Evolutionary conservation across 257 asterid species (phyloP).

Genomic region (Lantana camara): DNA sequence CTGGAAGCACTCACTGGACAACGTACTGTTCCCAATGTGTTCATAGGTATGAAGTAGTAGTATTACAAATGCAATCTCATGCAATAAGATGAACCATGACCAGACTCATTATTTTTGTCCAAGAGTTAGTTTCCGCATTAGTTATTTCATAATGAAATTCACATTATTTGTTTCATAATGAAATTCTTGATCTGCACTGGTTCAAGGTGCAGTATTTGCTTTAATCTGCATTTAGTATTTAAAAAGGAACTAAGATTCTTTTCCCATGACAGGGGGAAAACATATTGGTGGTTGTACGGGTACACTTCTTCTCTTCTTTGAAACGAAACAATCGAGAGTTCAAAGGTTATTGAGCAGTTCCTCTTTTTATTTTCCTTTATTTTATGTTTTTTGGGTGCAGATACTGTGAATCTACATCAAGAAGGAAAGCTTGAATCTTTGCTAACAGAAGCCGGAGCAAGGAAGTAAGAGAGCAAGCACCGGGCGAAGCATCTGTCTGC

Average conservation of each 20-base stretch:
- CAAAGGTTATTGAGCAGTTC: not conserved
- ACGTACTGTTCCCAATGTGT: slow-evolving; percentile 90
- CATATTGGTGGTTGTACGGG: slow-evolving; percentile 97
- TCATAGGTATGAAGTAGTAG: slow-evolving; percentile 76
- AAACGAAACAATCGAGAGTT: not conserved
- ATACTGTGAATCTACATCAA: slow-evolving; percentile 60
- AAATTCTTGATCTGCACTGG: not conserved
- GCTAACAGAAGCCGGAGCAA: slow-evolving; percentile 65
- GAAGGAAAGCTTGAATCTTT: slow-evolving; percentile 68
- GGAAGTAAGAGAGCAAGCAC: slow-evolving; percentile 29
- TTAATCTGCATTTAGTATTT: too few relatives aligned
- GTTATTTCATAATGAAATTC: too few relatives aligned
- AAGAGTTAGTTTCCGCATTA: not conserved
- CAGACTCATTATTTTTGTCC: not conserved
- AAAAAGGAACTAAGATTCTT: too few relatives aligned
- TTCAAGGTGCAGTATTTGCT: too few relatives aligned
- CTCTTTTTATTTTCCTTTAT: slow-evolving; percentile 4
- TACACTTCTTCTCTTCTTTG: too few relatives aligned
- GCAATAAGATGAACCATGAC: not conserved
- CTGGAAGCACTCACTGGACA: slow-evolving; percentile 88
- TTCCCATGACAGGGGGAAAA: slow-evolving; percentile 68
- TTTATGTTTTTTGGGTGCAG: too few relatives aligned
- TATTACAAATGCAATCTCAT: not conserved
- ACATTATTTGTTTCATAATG: not conserved
- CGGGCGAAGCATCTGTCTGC: too few relatives aligned